phyloP scores from a whole-genome alignment of 208 protist species.

The Strigomonas culicis region DNA sequence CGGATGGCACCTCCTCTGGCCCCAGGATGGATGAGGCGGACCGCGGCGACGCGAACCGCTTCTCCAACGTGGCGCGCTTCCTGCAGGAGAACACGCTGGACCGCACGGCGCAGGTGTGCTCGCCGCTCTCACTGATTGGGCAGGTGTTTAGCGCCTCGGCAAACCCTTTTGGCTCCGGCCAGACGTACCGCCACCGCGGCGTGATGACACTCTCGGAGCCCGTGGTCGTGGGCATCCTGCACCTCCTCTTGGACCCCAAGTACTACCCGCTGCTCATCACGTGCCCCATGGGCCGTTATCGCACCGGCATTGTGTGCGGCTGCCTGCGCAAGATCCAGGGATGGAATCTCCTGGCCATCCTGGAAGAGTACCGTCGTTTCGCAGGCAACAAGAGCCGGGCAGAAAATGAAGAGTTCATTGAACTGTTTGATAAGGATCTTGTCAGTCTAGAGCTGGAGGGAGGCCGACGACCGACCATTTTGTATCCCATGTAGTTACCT shows the following conservation, averaged over 20 bases:
- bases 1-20: too few relatives aligned
- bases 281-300: conserved; percentile 95
- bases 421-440: conserved; percentile 98
- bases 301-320: conserved; percentile 97
- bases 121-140: conserved; percentile 1
- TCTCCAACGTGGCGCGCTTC: conserved; percentile 43
- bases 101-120: conserved; percentile 10
- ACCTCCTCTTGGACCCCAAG: conserved; percentile 92
- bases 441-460: conserved; percentile 78
- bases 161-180: background rate
- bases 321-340: conserved; percentile 97
- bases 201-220: conserved; percentile 84
- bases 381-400: conserved; percentile 91
- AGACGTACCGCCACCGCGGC: conserved; percentile 16
- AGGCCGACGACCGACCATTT: conserved; percentile 59
- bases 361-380: conserved; percentile 97
- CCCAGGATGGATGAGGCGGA: too few relatives aligned
- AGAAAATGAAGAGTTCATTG: conserved; percentile 99
- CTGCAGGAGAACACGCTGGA: conserved; percentile 30
- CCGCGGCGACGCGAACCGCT: background rate
- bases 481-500: conserved; percentile 34
- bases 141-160: background rate
- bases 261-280: conserved; percentile 96
- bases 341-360: conserved; percentile 97
- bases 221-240: conserved; percentile 90